Conservation (phyloP, 225 moss, liverwort and hornwort species). For the Neckera pumila region DNA sequence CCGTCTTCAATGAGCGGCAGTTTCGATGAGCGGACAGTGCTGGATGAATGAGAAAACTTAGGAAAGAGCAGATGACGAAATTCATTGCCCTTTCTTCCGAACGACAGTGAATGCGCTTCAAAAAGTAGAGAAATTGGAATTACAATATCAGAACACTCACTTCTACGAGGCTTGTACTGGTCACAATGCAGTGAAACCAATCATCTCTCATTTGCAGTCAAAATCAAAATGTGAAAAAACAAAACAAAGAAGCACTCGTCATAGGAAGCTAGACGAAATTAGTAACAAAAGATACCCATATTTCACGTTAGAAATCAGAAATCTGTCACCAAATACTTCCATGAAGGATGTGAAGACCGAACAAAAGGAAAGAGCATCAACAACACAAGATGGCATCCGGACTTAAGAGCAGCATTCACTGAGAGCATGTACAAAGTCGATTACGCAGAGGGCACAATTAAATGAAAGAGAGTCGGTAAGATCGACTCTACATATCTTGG, state of each 20-base stretch:
- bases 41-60: background rate
- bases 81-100: background rate
- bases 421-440: background rate
- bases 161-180: background rate
- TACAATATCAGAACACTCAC: background rate
- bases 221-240: background rate
- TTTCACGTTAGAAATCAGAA: background rate
- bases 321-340: background rate
- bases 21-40: background rate
- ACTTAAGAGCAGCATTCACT: background rate
- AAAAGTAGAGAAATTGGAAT: background rate
- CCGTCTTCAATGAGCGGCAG: background rate
- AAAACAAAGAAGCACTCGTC: too few relatives aligned
- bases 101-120: background rate
- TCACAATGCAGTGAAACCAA: background rate
- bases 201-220: background rate
- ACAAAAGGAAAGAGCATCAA: background rate
- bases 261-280: background rate
- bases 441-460: background rate
- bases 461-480: background rate
- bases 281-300: too few relatives aligned
- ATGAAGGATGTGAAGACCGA: background rate
- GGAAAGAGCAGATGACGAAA: background rate
- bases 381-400: background rate
- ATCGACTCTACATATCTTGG: background rate